Base-by-base conservation (phyloP, 2,329 filamentous ascomycete species). In the Atkinsonella texensis region DNA sequence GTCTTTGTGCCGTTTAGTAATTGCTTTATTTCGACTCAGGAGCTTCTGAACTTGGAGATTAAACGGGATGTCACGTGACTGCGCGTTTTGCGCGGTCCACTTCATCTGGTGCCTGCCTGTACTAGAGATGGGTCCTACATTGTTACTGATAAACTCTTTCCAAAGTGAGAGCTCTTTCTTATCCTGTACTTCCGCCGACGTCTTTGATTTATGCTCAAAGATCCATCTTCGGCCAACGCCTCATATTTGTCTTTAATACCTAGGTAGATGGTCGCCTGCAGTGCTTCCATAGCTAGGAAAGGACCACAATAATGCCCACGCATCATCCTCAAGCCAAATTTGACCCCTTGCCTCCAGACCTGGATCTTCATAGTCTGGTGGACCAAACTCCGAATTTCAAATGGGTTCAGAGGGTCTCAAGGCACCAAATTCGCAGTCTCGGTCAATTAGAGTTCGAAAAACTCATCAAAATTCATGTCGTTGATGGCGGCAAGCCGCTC, bases 261-360 rank as follows among this genome's bases (percentile, higher is more conserved):
- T n/a, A 8, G 4, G 38, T 28, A 8, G 6, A 28, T 42, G 20
- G 23, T 5, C 10, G 13, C 42, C n/a, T 39, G 15, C 15, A 6
- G 42, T 43, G 15, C n/a, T 31, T n/a, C 28, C 20, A 46, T n/a
- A 40, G n/a, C 15, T 17, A 13, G n/a, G 33, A 11, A 49, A 17
- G 17, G 3, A 44, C 33, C 50, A 52, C 54, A 60, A 76, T 62
- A 31, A 95, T 95, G 89, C 85, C 87, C 51, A 71, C 75, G 13
- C 74, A 84, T 53, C 83, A 90, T 60, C 88, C 88, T 1, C 84
- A 89, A 63, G 89, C 89, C 15, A 88, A 89, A 49, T 97, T 97
- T 67, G 89, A 95, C 66, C 90, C 91, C 1, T 87, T 97, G 46
- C 80, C 89, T 0, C 90, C 90, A 0, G 81, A 91, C 62, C 80